Evolutionary conservation across 495 filamentous ascomycete genomes (phyloP).

Genomic region (Penicillium egyptiacum): DNA sequence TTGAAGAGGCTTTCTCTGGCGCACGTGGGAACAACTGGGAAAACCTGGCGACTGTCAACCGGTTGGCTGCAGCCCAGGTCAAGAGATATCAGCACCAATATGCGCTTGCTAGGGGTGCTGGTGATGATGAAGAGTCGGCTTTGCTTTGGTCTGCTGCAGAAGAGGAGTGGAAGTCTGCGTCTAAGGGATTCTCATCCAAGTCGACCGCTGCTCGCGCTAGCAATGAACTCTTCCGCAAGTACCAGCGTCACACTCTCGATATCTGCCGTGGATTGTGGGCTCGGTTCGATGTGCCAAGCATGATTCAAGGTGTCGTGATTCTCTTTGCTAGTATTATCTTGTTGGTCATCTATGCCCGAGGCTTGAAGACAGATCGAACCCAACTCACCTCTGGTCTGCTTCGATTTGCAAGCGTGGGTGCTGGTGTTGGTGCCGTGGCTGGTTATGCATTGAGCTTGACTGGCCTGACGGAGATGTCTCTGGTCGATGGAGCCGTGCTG

Average conservation of each 20-base stretch:
- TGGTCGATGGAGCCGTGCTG: slow-evolving; percentile 36
- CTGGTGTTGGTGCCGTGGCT: slow-evolving; percentile 39
- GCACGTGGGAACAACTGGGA: slow-evolving; percentile 63
- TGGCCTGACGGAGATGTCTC: slow-evolving; percentile 26
- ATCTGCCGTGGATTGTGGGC: slow-evolving; percentile 89
- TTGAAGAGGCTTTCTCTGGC: slow-evolving; percentile 89
- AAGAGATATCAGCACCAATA: slow-evolving; percentile 80
- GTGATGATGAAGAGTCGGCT: slow-evolving; percentile 56
- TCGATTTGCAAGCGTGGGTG: slow-evolving; percentile 41
- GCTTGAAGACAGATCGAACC: slow-evolving; percentile 50
- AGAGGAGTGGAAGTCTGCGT: slow-evolving; percentile 41
- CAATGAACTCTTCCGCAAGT: slow-evolving; percentile 65
- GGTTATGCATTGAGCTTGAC: slow-evolving; percentile 29
- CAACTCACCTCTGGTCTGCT: slow-evolving; percentile 54
- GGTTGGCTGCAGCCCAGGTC: slow-evolving; percentile 80
- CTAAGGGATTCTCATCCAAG: slow-evolving; percentile 42
- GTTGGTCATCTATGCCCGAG: slow-evolving; percentile 70
- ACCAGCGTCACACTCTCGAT: slow-evolving; percentile 74
- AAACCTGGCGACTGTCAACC: slow-evolving; percentile 72
- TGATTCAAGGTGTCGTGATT: slow-evolving; percentile 73
- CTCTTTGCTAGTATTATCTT: slow-evolving; percentile 64
- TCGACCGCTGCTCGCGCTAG: slow-evolving; percentile 36
- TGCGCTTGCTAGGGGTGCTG: slow-evolving; percentile 58
- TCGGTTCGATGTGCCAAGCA: slow-evolving; percentile 80
- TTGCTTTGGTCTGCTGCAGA: slow-evolving; percentile 60